Percentiles rank a stretch among this genome's conserved stretches.
Evolutionary conservation across 192 early-diverging fungal species (phyloP).

Genomic region (Backusella sp.): DNA sequence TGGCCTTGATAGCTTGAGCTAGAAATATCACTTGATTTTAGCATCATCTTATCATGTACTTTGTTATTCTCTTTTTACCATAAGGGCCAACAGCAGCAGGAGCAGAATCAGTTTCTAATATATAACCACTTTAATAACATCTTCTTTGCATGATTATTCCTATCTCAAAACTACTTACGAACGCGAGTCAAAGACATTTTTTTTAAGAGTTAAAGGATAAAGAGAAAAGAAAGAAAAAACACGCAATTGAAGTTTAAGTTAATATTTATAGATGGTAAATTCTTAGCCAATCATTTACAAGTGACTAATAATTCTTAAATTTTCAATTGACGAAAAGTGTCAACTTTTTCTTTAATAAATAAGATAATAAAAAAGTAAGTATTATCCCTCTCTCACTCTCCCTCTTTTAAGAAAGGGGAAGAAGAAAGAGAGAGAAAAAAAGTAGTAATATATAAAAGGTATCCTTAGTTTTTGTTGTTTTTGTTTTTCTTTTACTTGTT

Average conservation of each 20-base stretch:
- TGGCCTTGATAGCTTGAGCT: conserved; percentile 77
- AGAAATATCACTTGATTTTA: background rate
- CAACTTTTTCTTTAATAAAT: background rate
- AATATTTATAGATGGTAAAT: background rate
- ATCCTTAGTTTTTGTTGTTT: background rate
- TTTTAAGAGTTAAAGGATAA: background rate
- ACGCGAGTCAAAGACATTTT: conserved; percentile 11
- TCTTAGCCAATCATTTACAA: background rate
- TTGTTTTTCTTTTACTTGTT: background rate
- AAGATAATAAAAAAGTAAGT: background rate
- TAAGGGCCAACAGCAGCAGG: conserved; percentile 78
- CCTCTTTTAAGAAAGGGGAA: background rate
- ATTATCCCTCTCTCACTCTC: background rate
- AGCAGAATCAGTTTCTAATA: conserved; percentile 52
- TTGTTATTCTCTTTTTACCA: conserved; percentile 41
- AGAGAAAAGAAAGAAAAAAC: background rate
- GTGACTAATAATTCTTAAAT: background rate
- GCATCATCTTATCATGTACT: background rate
- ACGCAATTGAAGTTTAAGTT: background rate
- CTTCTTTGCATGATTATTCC: background rate
- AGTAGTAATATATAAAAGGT: background rate
- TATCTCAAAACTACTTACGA: conserved; percentile 18
- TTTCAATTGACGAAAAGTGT: background rate
- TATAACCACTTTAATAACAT: background rate
- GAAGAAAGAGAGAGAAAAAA: background rate